These are phyloP conservation scores for Dryas integrifolia DNA, from an alignment of 331 rosid genomes.

Conservation along the genomic window DNA sequence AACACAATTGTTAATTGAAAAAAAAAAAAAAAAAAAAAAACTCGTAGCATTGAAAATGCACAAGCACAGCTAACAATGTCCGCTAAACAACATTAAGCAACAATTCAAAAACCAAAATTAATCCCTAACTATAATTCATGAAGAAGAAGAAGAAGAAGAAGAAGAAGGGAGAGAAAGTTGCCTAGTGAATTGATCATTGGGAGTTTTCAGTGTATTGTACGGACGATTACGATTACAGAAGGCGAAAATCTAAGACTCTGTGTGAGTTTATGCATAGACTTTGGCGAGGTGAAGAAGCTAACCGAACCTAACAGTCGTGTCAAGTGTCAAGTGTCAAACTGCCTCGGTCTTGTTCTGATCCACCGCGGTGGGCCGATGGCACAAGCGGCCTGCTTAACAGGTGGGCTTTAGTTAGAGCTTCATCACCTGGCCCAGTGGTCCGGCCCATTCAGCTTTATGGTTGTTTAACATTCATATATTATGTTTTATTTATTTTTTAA, in stretches of 20 bases:
- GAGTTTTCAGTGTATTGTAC: neutral
- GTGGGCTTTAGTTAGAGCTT: neutral
- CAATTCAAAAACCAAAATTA: neutral
- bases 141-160: neutral
- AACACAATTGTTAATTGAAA: neutral
- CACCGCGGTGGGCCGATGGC: neutral
- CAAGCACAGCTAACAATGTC: neutral
- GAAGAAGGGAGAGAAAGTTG: neutral
- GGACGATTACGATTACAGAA: neutral
- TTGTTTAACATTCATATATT: too few species aligned
- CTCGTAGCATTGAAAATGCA: neutral
- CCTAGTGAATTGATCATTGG: constrained; percentile 7
- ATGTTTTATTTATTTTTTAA: too few species aligned
- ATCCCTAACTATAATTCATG: neutral
- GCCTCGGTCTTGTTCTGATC: neutral
- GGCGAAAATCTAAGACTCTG: neutral
- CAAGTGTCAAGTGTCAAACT: neutral
- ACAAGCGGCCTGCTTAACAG: too few species aligned
- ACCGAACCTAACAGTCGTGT: constrained; percentile 7
- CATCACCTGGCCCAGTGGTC: neutral
- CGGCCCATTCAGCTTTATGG: neutral
- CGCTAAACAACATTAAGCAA: neutral
- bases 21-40: neutral
- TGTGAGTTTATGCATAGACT: neutral
- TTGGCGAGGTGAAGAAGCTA: neutral